Percentiles rank a stretch among this genome's conserved stretches.
phyloP scores from a whole-genome alignment of 495 filamentous ascomycete genomes.

The Trichoderma reesei region DNA sequence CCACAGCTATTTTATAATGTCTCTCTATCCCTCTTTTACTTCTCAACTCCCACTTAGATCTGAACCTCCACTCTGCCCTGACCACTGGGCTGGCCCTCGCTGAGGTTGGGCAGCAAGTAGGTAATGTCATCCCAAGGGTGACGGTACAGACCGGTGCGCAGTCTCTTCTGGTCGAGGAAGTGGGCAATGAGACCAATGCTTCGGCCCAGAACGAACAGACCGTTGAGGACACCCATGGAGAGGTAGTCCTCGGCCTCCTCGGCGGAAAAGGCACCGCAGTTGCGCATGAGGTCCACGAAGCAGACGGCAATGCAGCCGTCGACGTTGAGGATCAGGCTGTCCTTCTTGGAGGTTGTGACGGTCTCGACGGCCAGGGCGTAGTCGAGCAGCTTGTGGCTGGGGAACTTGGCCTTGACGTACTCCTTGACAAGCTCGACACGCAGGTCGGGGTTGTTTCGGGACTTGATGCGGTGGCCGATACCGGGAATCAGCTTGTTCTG shows the following conservation, averaged over 20 bases:
- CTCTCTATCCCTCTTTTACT: neutral
- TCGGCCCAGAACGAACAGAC: slow-evolving; percentile 93
- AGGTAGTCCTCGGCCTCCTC: slow-evolving; percentile 81
- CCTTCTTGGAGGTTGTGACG: slow-evolving; percentile 98
- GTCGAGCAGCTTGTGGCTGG: slow-evolving; percentile 91
- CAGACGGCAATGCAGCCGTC: slow-evolving; percentile 97
- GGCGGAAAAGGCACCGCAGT: slow-evolving; percentile 87
- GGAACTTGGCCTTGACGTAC: slow-evolving; percentile 95
- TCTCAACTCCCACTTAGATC: slow-evolving; percentile 24
- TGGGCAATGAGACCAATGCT: slow-evolving; percentile 98
- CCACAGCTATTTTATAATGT: neutral
- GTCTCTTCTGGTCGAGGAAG: slow-evolving; percentile 98
- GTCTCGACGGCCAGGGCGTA: slow-evolving; percentile 97
- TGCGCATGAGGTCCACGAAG: slow-evolving; percentile 95
- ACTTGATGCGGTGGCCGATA: slow-evolving; percentile 99
- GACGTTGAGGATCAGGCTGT: slow-evolving; percentile 99
- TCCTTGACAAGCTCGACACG: slow-evolving; percentile 99
- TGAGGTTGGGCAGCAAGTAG: slow-evolving; percentile 80
- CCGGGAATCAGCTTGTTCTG: slow-evolving; percentile 99
- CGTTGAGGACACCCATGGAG: slow-evolving; percentile 94
- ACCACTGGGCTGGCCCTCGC: slow-evolving; percentile 58
- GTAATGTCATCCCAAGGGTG: slow-evolving; percentile 99
- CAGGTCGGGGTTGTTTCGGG: slow-evolving; percentile 98
- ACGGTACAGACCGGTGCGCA: slow-evolving; percentile 95
- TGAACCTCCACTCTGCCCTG: slow-evolving; percentile 90